A percentile compares a stretch with the other conserved stretches of the same genome.
Evolutionary conservation across 805 yeast species (phyloP).

Genomic region (Millerozyma miso): DNA sequence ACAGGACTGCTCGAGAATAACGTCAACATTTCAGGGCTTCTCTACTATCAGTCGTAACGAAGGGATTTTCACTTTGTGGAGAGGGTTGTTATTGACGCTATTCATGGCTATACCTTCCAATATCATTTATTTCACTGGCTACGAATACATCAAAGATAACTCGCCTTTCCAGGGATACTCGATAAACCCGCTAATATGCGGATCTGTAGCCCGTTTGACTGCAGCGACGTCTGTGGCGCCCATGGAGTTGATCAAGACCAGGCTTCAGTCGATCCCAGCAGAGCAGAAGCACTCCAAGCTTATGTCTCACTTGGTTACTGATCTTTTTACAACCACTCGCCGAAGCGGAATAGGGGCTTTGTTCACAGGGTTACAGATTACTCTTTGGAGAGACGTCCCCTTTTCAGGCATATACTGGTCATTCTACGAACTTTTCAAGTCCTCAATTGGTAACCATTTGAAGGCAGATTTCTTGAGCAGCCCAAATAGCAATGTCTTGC

Average conservation of each 20-base stretch:
- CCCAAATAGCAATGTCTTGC: conserved; percentile 12
- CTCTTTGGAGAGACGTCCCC: conserved; percentile 97
- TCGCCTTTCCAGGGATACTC: conserved; percentile 46
- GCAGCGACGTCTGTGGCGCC: conserved; percentile 89
- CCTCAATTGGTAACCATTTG: conserved; percentile 15
- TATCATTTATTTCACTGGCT: conserved; percentile 90
- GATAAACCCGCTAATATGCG: conserved; percentile 78
- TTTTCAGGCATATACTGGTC: conserved; percentile 96
- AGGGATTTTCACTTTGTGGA: conserved; percentile 76
- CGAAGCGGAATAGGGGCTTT: conserved; percentile 58
- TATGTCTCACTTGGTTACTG: conserved; percentile 46
- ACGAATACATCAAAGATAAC: conserved; percentile 78
- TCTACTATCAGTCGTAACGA: conserved; percentile 62
- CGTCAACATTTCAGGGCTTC: conserved; percentile 76
- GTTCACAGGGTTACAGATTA: conserved; percentile 81
- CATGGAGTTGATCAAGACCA: conserved; percentile 77
- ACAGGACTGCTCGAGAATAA: conserved; percentile 44
- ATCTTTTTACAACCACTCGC: conserved; percentile 48
- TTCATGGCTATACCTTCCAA: conserved; percentile 91
- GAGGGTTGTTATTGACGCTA: conserved; percentile 80
- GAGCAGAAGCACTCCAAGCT: conserved; percentile 28
- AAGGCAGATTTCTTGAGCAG: conserved; percentile 19
- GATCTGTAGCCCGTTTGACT: conserved; percentile 73
- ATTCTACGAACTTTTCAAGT: conserved; percentile 57
- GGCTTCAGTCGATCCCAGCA: conserved; percentile 84